Conservation (phyloP, 78 protist genomes). For the Reticulomyxa filosa region DNA sequence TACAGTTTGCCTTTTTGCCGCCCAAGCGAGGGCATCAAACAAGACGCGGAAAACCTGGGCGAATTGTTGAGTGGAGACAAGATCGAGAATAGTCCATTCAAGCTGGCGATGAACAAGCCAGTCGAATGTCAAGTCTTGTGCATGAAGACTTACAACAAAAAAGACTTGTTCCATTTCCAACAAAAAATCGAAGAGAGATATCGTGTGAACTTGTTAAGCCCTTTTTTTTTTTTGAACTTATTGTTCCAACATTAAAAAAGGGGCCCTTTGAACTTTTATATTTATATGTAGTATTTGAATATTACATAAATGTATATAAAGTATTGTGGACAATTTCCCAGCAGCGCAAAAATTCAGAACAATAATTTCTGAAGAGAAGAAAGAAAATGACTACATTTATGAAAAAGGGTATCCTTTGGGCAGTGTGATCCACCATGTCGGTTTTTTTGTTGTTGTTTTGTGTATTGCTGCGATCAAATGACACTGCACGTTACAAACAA, state of each 20-base stretch:
- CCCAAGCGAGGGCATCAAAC: neutral
- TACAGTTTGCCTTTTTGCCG: constrained; percentile 21
- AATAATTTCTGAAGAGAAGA: neutral
- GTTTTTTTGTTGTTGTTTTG: too few species aligned
- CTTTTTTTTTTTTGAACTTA: too few species aligned
- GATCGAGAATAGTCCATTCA: constrained; percentile 13
- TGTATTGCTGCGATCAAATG: too few species aligned
- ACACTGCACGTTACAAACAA: too few species aligned
- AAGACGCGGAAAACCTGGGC: constrained; percentile 20
- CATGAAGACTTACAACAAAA: neutral
- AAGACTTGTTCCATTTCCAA: neutral
- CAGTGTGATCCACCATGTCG: too few species aligned
- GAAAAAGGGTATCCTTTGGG: too few species aligned
- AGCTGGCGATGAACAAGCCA: constrained; percentile 6
- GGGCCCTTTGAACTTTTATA: too few species aligned
- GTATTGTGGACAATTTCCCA: constrained; percentile 32
- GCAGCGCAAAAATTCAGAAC: constrained; percentile 17
- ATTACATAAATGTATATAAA: too few species aligned
- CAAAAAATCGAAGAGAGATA: constrained; percentile 6
- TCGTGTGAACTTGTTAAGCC: constrained; percentile 20
- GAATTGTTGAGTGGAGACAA: constrained; percentile 17
- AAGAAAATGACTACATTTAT: too few species aligned
- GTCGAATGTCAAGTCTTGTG: constrained; percentile 11
- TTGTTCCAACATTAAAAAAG: too few species aligned
- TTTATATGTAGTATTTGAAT: too few species aligned